phyloP scores from a whole-genome alignment of 768 basidiomycete genomes.

The Roridomyces roridus region DNA sequence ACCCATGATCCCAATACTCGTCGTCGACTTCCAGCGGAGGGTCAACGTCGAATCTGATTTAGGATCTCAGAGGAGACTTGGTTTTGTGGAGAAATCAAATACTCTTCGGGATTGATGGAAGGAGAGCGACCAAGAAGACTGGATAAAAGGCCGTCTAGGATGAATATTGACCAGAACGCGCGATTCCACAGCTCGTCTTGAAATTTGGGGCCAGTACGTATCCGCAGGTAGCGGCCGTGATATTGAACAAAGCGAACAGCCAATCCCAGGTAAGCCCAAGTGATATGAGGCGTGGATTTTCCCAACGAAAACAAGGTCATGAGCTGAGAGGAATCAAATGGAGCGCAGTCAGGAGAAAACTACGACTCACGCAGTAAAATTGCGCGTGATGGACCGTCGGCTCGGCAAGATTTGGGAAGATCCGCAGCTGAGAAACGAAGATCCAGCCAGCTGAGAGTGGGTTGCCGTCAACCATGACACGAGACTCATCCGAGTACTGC shows the following conservation, averaged over 20 bases:
- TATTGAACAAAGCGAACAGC: constrained; percentile 69
- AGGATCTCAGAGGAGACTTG: not conserved
- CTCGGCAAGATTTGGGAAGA: constrained; percentile 59
- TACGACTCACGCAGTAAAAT: constrained; percentile 55
- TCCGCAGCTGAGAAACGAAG: constrained; percentile 65
- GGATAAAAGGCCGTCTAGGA: constrained; percentile 40
- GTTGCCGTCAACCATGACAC: not conserved
- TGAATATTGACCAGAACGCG: constrained; percentile 50
- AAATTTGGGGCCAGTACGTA: constrained; percentile 34
- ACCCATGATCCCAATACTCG: constrained; percentile 53
- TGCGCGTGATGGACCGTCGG: constrained; percentile 76
- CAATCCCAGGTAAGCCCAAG: constrained; percentile 62
- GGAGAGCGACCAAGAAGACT: constrained; percentile 66
- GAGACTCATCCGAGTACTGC: constrained; percentile 15
- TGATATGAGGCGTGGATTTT: constrained; percentile 52
- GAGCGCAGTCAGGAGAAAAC: not conserved
- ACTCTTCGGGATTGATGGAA: constrained; percentile 75
- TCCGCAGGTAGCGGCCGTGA: constrained; percentile 61
- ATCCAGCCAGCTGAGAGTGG: constrained; percentile 62
- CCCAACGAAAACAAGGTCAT: constrained; percentile 39
- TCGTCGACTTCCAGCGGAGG: constrained; percentile 64
- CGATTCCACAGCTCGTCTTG: constrained; percentile 70
- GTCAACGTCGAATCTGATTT: constrained; percentile 64
- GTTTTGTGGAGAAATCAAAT: constrained; percentile 27
- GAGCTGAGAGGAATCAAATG: constrained; percentile 26